Conservation (phyloP, 148 eudicot genomes). For the Rhododendron mucronatum region DNA sequence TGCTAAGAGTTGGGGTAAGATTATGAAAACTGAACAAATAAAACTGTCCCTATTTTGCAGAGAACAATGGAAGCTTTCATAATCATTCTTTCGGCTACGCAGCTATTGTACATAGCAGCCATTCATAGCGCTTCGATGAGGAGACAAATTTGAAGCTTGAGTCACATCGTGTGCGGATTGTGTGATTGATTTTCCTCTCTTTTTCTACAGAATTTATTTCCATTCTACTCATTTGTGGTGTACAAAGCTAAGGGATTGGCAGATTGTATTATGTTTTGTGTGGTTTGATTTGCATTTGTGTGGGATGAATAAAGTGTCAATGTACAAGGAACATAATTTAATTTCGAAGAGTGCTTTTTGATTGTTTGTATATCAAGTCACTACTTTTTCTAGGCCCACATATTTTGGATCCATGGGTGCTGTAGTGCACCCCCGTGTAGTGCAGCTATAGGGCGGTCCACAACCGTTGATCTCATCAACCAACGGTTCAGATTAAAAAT, state of each 20-base stretch:
- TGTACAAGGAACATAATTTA: not conserved
- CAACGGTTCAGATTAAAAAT: too few species aligned
- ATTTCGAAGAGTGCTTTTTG: not conserved
- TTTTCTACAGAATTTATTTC: not conserved
- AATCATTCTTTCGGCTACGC: conserved; percentile 66
- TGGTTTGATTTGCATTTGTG: conserved; percentile 9
- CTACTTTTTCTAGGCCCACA: not conserved
- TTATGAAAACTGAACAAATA: not conserved
- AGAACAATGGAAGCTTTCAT: conserved; percentile 79
- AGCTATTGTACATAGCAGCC: conserved; percentile 48
- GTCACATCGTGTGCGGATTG: not conserved
- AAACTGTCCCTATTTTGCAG: conserved; percentile 26
- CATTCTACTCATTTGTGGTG: not conserved
- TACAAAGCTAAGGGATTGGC: not conserved
- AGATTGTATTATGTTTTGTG: conserved; percentile 4
- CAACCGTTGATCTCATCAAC: too few species aligned
- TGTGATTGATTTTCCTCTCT: conserved; percentile 15
- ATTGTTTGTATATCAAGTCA: not conserved
- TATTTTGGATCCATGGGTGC: not conserved
- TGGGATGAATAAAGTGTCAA: not conserved
- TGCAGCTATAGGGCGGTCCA: too few species aligned
- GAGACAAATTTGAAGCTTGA: not conserved
- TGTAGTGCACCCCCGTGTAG: too few species aligned
- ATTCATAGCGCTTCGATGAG: conserved; percentile 26
- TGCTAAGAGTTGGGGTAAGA: not conserved